Conservation (phyloP, 768 basidiomycete genomes). For the Suillus tomentosus region DNA sequence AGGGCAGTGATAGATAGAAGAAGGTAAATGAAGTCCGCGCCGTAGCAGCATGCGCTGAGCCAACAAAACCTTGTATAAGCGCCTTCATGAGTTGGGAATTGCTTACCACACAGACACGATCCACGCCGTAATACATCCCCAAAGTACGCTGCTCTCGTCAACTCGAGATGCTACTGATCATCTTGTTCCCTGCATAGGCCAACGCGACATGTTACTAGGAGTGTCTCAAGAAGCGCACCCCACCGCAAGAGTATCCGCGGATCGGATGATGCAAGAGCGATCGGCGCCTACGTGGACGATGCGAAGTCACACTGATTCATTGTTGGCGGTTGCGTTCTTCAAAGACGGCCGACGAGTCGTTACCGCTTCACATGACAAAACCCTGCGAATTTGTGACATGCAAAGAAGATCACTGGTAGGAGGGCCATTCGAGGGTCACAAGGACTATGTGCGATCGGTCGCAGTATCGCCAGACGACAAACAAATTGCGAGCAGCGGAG, state of each 20-base stretch:
- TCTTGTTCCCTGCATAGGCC: background rate
- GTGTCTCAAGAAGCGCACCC: background rate
- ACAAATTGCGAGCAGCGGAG: conserved; percentile 35
- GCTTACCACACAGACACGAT: background rate
- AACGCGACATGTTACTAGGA: background rate
- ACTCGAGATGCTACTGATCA: background rate
- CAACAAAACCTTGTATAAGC: conserved; percentile 1
- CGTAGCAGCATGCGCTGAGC: background rate
- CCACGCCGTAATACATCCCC: background rate
- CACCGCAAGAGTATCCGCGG: background rate
- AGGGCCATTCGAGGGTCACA: conserved; percentile 33
- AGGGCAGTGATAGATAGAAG: background rate
- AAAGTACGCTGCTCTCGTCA: background rate
- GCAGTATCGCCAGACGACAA: conserved; percentile 35
- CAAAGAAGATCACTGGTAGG: conserved; percentile 22
- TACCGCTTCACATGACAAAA: conserved; percentile 31
- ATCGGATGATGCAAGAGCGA: background rate
- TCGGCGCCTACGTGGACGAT: background rate
- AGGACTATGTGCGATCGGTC: conserved; percentile 33
- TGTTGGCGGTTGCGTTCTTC: conserved; percentile 33
- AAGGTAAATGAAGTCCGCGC: conserved; percentile 1
- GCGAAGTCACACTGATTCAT: conserved; percentile 29
- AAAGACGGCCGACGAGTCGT: conserved; percentile 29
- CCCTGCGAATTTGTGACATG: conserved; percentile 31
- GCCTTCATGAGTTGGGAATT: background rate